These are phyloP conservation scores for Pythium vanterpoolii DNA, from an alignment of 352 stramenopile genomes.

Conservation along the genomic window DNA sequence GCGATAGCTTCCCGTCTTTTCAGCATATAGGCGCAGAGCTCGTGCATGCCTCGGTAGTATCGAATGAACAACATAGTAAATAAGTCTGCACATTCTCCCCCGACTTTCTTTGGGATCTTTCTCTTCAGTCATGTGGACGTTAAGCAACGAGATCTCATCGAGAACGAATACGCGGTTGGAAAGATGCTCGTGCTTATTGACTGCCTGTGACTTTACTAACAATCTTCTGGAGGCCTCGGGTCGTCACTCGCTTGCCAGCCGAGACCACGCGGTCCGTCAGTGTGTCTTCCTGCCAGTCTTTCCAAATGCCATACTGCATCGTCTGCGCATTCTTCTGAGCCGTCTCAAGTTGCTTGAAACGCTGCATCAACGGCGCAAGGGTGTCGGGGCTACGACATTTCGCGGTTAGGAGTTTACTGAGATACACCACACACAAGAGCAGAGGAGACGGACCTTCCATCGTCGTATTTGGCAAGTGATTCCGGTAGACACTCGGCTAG, in stretches of 20 bases:
- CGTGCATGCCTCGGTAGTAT: slow-evolving; percentile 8
- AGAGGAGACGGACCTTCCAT: slow-evolving; percentile 47
- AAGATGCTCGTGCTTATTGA: too few relatives aligned
- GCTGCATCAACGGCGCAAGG: slow-evolving; percentile 33
- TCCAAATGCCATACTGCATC: slow-evolving; percentile 84
- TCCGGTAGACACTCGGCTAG: slow-evolving; percentile 65
- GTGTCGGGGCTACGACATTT: slow-evolving; percentile 9
- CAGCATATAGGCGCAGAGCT: background rate
- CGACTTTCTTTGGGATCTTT: background rate
- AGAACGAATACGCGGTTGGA: too few relatives aligned
- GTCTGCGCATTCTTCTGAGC: slow-evolving; percentile 63
- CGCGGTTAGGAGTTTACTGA: background rate
- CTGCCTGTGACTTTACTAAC: slow-evolving; percentile 20
- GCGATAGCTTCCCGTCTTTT: slow-evolving; percentile 13
- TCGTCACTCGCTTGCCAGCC: slow-evolving; percentile 56
- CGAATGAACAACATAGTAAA: background rate
- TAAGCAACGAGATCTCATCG: too few relatives aligned
- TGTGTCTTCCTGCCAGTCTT: slow-evolving; percentile 70
- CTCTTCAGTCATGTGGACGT: background rate
- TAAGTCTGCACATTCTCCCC: background rate
- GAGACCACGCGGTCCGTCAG: slow-evolving; percentile 59
- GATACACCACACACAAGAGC: background rate
- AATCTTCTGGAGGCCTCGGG: slow-evolving; percentile 24
- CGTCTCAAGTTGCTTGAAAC: slow-evolving; percentile 46
- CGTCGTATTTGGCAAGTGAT: slow-evolving; percentile 53